These are phyloP conservation scores for Globisporangium cylindrosporum DNA, from an alignment of 352 stramenopile genomes.

Conservation along the genomic window DNA sequence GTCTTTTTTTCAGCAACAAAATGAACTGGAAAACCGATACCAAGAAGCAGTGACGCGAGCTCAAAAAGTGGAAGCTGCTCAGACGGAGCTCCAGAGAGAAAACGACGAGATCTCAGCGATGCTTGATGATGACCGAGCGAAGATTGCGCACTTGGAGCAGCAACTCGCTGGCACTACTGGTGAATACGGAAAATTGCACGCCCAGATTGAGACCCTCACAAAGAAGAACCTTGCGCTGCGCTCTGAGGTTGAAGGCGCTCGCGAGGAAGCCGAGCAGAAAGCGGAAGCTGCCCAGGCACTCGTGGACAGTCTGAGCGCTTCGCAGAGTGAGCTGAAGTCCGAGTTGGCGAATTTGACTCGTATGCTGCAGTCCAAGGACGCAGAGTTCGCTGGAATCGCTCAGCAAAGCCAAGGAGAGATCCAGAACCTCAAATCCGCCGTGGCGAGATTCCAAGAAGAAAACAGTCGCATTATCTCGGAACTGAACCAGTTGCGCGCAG, in stretches of 20 bases:
- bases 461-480: conserved; percentile 29
- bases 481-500: conserved; percentile 31
- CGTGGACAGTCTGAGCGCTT: conserved; percentile 8
- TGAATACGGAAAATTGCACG: conserved; percentile 36
- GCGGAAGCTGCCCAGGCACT: conserved; percentile 11
- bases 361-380: conserved; percentile 14
- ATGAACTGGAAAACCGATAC: conserved; percentile 9
- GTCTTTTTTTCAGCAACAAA: conserved; percentile 23
- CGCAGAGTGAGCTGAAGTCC: conserved; percentile 14
- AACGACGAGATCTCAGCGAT: conserved; percentile 47
- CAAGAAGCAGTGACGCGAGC: conserved; percentile 22
- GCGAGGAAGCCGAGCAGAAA: conserved; percentile 18
- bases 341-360: conserved; percentile 7
- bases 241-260: conserved; percentile 35
- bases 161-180: conserved; percentile 34
- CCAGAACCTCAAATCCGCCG: conserved; percentile 2
- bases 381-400: conserved; percentile 1
- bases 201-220: conserved; percentile 55
- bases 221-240: conserved; percentile 62
- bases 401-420: conserved; percentile 12
- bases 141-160: conserved; percentile 42
- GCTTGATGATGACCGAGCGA: conserved; percentile 38
- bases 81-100: conserved; percentile 39
- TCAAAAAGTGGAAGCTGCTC: conserved; percentile 25
- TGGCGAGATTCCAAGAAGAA: conserved; percentile 22